Conservation (phyloP, 139 green algal genomes). For the Spirogloea muscicola region DNA sequence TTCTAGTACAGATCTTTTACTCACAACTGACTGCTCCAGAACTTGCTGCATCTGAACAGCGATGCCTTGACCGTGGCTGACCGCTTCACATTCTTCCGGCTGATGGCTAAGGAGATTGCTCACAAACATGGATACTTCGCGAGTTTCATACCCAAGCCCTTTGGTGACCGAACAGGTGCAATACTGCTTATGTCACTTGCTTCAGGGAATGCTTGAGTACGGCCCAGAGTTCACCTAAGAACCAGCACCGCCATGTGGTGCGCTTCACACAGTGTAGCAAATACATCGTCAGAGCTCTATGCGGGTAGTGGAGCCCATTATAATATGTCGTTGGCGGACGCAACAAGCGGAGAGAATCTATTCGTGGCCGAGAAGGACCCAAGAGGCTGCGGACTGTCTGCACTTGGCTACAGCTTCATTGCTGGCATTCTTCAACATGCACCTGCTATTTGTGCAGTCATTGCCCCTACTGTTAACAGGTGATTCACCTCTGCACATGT, state of each 20-base stretch:
- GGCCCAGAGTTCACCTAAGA: too few species aligned
- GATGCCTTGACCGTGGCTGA: constrained; percentile 11
- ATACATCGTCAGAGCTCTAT: too few species aligned
- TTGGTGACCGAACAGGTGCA: constrained; percentile 5
- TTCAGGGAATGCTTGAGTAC: neutral
- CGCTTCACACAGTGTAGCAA: too few species aligned
- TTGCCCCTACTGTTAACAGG: constrained; percentile 9
- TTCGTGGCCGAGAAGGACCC: neutral
- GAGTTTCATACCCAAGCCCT: constrained; percentile 13
- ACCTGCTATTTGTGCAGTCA: neutral
- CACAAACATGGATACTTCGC: constrained; percentile 16
- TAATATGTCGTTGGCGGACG: constrained; percentile 5
- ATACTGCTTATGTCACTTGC: too few species aligned
- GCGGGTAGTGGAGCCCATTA: constrained; percentile 12
- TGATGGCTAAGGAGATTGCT: constrained; percentile 11
- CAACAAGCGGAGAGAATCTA: neutral
- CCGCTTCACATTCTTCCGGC: constrained; percentile 7
- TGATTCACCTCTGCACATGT: too few species aligned
- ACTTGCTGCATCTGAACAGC: neutral
- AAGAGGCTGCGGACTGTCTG: neutral
- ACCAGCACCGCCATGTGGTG: neutral
- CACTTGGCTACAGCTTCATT: constrained; percentile 6
- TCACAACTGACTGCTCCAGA: too few species aligned
- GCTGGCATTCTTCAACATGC: constrained; percentile 3
- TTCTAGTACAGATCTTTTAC: too few species aligned